These are phyloP conservation scores for Tritrichomonas foetus DNA, from an alignment of 208 protist genomes.

Conservation along the genomic window DNA sequence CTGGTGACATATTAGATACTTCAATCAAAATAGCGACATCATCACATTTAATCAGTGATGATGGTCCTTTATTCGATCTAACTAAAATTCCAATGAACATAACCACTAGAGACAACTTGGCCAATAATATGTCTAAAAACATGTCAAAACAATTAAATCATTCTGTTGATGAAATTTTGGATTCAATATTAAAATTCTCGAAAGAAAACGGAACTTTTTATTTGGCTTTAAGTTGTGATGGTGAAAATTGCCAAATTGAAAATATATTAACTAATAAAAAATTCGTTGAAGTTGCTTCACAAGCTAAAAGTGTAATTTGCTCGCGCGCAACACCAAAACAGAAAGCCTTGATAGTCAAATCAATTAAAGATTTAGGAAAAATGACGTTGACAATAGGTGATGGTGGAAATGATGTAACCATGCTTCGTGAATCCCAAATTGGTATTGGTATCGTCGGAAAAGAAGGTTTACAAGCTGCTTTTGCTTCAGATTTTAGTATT, in stretches of 20 bases:
- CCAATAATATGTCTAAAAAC: too few relatives aligned
- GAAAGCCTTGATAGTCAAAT: slow-evolving; percentile 87
- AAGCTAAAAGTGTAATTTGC: slow-evolving; percentile 77
- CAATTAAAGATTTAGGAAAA: slow-evolving; percentile 50
- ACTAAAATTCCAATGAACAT: too few relatives aligned
- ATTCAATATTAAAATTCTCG: slow-evolving; percentile 15
- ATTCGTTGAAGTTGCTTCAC: slow-evolving; percentile 56
- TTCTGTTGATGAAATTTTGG: slow-evolving; percentile 22
- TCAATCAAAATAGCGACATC: slow-evolving; percentile 71
- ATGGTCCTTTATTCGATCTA: neutral
- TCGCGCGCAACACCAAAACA: slow-evolving; percentile 89
- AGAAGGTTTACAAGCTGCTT: slow-evolving; percentile 53
- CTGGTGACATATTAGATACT: slow-evolving; percentile 94
- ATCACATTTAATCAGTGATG: neutral
- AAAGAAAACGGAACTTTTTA: neutral
- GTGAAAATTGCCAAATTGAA: neutral
- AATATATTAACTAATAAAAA: neutral
- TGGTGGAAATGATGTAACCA: slow-evolving; percentile 59
- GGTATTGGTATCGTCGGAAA: slow-evolving; percentile 58
- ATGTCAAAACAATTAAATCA: too few relatives aligned
- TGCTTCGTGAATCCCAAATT: slow-evolving; percentile 53
- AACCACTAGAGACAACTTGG: too few relatives aligned
- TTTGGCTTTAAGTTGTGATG: neutral
- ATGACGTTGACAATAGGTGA: slow-evolving; percentile 54
- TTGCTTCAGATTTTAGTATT: slow-evolving; percentile 43